These are phyloP conservation scores for Aureoboletus auriporus DNA, from an alignment of 768 basidiomycete genomes.

Conservation along the genomic window DNA sequence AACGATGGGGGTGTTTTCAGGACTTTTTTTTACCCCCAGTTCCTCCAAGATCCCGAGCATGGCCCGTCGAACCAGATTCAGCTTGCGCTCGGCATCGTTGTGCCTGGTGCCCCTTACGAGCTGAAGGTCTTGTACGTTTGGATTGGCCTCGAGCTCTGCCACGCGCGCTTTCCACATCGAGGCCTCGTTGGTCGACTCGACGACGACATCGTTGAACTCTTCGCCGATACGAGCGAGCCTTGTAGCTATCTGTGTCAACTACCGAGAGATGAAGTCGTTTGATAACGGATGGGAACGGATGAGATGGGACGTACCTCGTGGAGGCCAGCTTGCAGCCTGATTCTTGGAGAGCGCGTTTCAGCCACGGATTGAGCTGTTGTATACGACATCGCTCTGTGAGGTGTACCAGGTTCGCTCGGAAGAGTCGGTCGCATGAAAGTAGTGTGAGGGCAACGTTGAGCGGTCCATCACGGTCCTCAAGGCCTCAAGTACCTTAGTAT, in stretches of 20 bases:
- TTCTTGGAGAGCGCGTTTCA: constrained; percentile 13
- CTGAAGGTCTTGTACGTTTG: constrained; percentile 22
- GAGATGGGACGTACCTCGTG: constrained; percentile 21
- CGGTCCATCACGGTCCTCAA: constrained; percentile 6
- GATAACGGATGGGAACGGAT: too few species aligned
- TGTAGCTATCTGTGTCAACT: constrained; percentile 26
- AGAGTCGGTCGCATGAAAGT: constrained; percentile 1
- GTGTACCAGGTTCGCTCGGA: background rate
- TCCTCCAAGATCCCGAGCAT: constrained; percentile 41
- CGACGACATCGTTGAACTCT: constrained; percentile 23
- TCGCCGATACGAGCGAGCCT: constrained; percentile 27
- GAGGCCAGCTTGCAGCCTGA: constrained; percentile 20
- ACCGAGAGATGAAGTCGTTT: background rate
- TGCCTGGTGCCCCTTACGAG: constrained; percentile 30
- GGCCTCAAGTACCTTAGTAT: constrained; percentile 5
- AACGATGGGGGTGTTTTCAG: background rate
- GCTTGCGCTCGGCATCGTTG: constrained; percentile 29
- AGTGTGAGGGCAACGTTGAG: background rate
- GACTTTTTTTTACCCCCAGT: constrained; percentile 28
- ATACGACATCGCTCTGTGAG: constrained; percentile 3
- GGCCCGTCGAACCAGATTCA: constrained; percentile 35
- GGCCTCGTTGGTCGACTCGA: constrained; percentile 22
- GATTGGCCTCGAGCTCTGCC: constrained; percentile 35
- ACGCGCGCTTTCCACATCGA: constrained; percentile 25
- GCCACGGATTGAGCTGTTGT: background rate